Percentiles rank a stretch among this genome's conserved stretches.
Evolutionary conservation across 768 basidiomycete genomes (phyloP).

Genomic region (Chalciporus piperatus): DNA sequence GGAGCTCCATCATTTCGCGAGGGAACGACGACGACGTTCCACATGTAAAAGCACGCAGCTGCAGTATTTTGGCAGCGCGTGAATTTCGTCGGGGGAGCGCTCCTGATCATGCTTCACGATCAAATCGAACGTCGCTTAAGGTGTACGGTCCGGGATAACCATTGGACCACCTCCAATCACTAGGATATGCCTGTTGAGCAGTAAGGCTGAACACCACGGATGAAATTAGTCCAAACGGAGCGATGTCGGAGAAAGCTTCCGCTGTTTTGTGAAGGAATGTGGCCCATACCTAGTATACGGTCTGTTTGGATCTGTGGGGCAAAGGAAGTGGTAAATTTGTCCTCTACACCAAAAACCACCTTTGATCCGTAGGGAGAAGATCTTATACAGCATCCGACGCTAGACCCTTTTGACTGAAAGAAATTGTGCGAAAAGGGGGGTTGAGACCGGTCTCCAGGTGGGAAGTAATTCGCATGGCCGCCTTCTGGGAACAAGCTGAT

Average conservation of each 20-base stretch:
- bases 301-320: not conserved
- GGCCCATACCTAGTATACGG: no score
- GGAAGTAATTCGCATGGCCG: not conserved
- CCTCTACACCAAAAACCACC: no score
- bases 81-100: not conserved
- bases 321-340: no score
- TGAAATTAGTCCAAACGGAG: no score
- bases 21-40: constrained; percentile 10
- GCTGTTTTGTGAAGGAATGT: no score
- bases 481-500: not conserved
- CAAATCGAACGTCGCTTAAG: not conserved
- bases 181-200: not conserved
- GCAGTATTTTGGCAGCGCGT: constrained; percentile 7
- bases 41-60: constrained; percentile 3
- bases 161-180: not conserved
- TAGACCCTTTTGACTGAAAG: not conserved
- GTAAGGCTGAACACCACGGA: no score
- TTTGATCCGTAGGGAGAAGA: no score
- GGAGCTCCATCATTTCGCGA: constrained; percentile 1
- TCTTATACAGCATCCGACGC: not conserved
- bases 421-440: not conserved
- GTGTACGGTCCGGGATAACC: not conserved
- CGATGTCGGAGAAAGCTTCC: no score
- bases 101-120: not conserved
- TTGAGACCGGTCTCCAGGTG: not conserved